Evolutionary conservation across 352 stramenopile genomes (phyloP), one percentile per base, ranked within the genome.

Genomic region (Phytophthora lateralis): DNA sequence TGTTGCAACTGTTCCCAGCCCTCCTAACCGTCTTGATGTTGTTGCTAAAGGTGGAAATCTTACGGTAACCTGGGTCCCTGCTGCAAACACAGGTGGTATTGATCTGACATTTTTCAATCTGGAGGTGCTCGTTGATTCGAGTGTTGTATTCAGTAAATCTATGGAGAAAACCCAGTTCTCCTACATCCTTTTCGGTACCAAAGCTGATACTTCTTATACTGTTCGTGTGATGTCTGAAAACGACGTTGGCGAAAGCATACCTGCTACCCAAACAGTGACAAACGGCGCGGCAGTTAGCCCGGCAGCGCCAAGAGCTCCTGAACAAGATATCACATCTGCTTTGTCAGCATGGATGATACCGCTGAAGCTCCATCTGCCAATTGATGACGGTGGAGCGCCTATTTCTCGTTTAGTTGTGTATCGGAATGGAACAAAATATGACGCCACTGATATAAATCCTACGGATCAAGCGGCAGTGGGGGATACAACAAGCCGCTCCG

Each of bases 11-110:
- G 4, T 55, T 20, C 69, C 81, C 29, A 73, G 39, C 1, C 11
- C 53, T 2, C 64, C 72, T 3, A 51, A 3, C 9, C 42, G 27
- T 7, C 43, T 81, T 10, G 21, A 45, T 2, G 38, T 53, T n/a
- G 11, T 34, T 10, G 50, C 71, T 1, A 50, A 12, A 8, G 80
- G 78, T 29, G 76, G 76, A 1, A 73, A 49, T 11, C 17, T 90
- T 2, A 57, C 47, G 3, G 35, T 61, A 0, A 66, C 32, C 2
- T 90, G 81, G 81, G 24, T 17, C 0, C 27, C 67, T 20, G 53
- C 73, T 3, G 7, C 48, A 3, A 63, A 90, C 52, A 78, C 63
- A 0, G 80, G 80, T 9, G 80, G 80, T 0, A 59, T 86, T 7
- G 53, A 59, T 1, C 27, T 88, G 0, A 60, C 54, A 2, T 65